These are phyloP conservation scores for Schwanniomyces polymorphus DNA, from an alignment of 805 yeast genomes.

Conservation along the genomic window DNA sequence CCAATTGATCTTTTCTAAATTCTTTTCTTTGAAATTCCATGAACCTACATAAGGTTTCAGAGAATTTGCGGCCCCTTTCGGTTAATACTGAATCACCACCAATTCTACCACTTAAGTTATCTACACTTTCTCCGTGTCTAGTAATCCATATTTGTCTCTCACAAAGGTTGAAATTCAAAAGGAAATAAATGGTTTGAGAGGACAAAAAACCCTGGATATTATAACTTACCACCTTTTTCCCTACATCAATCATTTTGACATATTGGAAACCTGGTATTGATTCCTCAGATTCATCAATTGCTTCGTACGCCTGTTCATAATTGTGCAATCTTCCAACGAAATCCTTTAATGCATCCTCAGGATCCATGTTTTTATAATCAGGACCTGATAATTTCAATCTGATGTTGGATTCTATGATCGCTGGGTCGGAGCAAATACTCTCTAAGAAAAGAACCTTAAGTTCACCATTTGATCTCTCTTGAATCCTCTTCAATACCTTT, in stretches of 20 bases:
- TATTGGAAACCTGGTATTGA: slow-evolving; percentile 71
- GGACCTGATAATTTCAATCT: slow-evolving; percentile 89
- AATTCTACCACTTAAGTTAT: slow-evolving; percentile 79
- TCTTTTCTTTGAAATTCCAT: slow-evolving; percentile 68
- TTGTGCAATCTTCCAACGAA: slow-evolving; percentile 78
- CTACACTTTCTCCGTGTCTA: slow-evolving; percentile 90
- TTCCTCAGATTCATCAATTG: slow-evolving; percentile 81
- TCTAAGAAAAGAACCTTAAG: slow-evolving; percentile 83
- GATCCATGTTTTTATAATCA: slow-evolving; percentile 85
- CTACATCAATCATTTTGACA: slow-evolving; percentile 94
- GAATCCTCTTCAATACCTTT: slow-evolving; percentile 56
- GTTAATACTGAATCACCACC: slow-evolving; percentile 92
- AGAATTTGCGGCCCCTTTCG: slow-evolving; percentile 71
- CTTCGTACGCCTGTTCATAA: slow-evolving; percentile 87
- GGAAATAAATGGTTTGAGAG: slow-evolving; percentile 88
- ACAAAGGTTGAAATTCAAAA: slow-evolving; percentile 82
- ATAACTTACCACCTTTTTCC: slow-evolving; percentile 88
- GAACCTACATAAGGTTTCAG: slow-evolving; percentile 71
- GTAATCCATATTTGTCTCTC: slow-evolving; percentile 94
- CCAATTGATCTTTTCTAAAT: slow-evolving; percentile 64
- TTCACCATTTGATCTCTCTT: slow-evolving; percentile 54
- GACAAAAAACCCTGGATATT: slow-evolving; percentile 86
- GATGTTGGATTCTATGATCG: slow-evolving; percentile 79
- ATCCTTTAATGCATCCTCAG: slow-evolving; percentile 73
- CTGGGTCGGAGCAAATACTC: slow-evolving; percentile 79